phyloP scores from a whole-genome alignment of 495 filamentous ascomycete species.

The Oleoguttula mirabilis region DNA sequence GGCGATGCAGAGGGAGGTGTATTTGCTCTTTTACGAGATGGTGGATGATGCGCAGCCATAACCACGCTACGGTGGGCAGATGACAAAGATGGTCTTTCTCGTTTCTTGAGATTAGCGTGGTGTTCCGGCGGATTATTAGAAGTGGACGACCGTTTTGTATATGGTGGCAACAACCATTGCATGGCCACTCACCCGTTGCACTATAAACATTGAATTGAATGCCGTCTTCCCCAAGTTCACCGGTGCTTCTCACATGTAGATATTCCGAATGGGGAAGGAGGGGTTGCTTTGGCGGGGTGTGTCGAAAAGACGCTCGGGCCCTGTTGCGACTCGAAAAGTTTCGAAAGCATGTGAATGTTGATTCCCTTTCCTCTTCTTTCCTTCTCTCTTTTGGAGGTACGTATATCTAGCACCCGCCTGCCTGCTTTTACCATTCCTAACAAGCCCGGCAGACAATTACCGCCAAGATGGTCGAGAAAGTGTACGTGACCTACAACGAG shows the following conservation, averaged over 20 bases:
- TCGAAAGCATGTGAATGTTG: no score
- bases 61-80: background rate
- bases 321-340: no score
- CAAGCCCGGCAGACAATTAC: background rate
- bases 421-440: background rate
- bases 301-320: no score
- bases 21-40: slow-evolving; percentile 90
- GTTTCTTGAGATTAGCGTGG: slow-evolving; percentile 1
- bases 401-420: background rate
- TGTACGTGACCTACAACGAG: slow-evolving; percentile 94
- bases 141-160: background rate
- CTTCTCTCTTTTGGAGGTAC: slow-evolving; percentile 9
- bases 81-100: no score
- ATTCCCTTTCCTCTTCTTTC: background rate
- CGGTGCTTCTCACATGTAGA: no score
- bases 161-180: background rate
- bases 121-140: slow-evolving; percentile 1
- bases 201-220: no score
- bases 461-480: slow-evolving; percentile 66
- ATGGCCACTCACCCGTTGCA: no score
- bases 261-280: no score
- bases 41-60: slow-evolving; percentile 22
- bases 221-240: no score
- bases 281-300: no score
- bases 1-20: slow-evolving; percentile 89